These are phyloP conservation scores for Austroboletus festivus DNA, from an alignment of 768 basidiomycete species.

Conservation along the genomic window DNA sequence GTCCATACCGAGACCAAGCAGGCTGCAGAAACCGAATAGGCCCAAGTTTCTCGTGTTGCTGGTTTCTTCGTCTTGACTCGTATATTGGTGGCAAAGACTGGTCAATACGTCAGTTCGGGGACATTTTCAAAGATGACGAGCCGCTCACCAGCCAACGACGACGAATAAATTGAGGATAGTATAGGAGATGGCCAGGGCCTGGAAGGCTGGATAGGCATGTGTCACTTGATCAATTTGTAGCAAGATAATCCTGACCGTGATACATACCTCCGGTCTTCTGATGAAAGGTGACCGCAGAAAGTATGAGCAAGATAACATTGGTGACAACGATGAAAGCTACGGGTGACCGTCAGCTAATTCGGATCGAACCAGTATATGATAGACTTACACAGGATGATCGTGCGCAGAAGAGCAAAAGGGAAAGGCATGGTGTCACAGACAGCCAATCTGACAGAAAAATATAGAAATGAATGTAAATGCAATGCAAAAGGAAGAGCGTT, in stretches of 20 bases:
- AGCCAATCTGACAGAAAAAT: conserved; percentile 1
- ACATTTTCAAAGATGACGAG: neutral
- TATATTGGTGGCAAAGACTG: conserved; percentile 17
- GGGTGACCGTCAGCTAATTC: conserved; percentile 2
- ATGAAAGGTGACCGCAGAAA: conserved; percentile 17
- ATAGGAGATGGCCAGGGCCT: conserved; percentile 15
- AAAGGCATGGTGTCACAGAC: conserved; percentile 31
- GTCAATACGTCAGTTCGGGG: neutral
- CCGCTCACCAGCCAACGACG: conserved; percentile 22
- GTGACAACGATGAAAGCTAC: conserved; percentile 16
- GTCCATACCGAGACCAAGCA: conserved; percentile 19
- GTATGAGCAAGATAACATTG: conserved; percentile 11
- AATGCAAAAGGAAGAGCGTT: neutral
- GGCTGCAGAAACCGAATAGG: conserved; percentile 19
- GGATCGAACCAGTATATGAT: neutral
- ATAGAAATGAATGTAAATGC: conserved; percentile 5
- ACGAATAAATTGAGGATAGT: conserved; percentile 8
- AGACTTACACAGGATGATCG: conserved; percentile 18
- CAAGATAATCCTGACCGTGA: neutral
- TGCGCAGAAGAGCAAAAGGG: conserved; percentile 19
- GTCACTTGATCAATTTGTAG: neutral
- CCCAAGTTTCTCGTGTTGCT: conserved; percentile 22
- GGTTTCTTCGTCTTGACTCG: conserved; percentile 14
- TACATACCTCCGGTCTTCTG: conserved; percentile 22
- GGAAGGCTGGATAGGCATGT: conserved; percentile 15